Evolutionary conservation across 192 early-diverging fungal genomes (phyloP).

Genomic region (Nowakowskiella sp.): DNA sequence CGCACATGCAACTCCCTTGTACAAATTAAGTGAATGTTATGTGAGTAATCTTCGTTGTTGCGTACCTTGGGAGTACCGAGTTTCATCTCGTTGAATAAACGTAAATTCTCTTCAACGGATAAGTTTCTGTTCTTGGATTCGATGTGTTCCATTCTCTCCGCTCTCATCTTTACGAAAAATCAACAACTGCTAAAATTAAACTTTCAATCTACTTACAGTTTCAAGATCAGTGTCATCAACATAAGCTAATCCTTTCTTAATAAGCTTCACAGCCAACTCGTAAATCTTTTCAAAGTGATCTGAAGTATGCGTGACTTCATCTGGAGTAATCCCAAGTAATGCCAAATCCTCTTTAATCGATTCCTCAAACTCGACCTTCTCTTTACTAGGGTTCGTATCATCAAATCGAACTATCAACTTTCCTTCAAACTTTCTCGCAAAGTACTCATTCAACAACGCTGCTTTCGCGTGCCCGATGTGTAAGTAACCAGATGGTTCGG

Average conservation of each 20-base stretch:
- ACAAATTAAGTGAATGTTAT: neutral
- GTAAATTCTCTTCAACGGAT: constrained; percentile 85
- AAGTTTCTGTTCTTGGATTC: constrained; percentile 74
- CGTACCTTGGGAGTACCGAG: constrained; percentile 59
- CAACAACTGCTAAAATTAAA: constrained; percentile 2
- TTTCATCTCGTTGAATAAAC: constrained; percentile 86
- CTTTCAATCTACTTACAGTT: constrained; percentile 29
- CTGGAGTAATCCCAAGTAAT: constrained; percentile 77
- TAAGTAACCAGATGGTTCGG: constrained; percentile 95
- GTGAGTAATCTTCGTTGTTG: too few relatives aligned
- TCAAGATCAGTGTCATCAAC: constrained; percentile 83
- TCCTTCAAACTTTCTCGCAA: constrained; percentile 84
- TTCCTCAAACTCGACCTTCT: constrained; percentile 94
- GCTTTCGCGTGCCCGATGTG: constrained; percentile 99
- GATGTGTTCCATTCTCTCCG: constrained; percentile 74
- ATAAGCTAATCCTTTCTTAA: constrained; percentile 83
- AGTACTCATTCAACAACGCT: constrained; percentile 93
- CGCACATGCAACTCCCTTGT: constrained; percentile 66
- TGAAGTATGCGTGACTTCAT: constrained; percentile 78
- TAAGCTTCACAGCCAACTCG: constrained; percentile 73
- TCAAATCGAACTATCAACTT: constrained; percentile 94
- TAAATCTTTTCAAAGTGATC: constrained; percentile 88
- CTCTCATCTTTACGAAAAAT: constrained; percentile 61
- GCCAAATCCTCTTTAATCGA: constrained; percentile 87
- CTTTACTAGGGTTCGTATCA: constrained; percentile 97